phyloP scores from a whole-genome alignment of 2,329 filamentous ascomycete species.

The Orbilia ellipsospora region DNA sequence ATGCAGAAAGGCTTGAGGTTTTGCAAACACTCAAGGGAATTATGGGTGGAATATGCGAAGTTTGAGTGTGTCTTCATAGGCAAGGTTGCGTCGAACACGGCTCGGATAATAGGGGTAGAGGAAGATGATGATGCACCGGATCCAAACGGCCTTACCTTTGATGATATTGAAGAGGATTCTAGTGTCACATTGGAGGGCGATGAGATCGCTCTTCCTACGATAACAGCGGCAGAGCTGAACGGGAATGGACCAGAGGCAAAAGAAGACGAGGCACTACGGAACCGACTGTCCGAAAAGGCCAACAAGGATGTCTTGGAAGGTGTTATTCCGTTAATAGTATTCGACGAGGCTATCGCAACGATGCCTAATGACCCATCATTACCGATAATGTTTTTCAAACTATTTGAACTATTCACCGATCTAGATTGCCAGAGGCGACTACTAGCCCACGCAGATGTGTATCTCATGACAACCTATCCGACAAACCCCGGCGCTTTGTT shows the following conservation, averaged over 20 bases:
- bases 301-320: slow-evolving; percentile 85
- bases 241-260: slow-evolving; percentile 61
- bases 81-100: slow-evolving; percentile 71
- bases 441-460: slow-evolving; percentile 77
- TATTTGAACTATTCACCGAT: slow-evolving; percentile 77
- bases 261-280: slow-evolving; percentile 63
- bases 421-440: slow-evolving; percentile 75
- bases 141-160: slow-evolving; percentile 67
- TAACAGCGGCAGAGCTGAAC: slow-evolving; percentile 73
- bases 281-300: slow-evolving; percentile 72
- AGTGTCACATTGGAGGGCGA: slow-evolving; percentile 63
- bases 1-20: slow-evolving; percentile 92
- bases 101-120: slow-evolving; percentile 59
- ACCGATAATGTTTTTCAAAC: slow-evolving; percentile 80
- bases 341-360: slow-evolving; percentile 84
- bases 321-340: slow-evolving; percentile 93
- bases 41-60: slow-evolving; percentile 92
- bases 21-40: slow-evolving; percentile 76
- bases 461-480: slow-evolving; percentile 71
- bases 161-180: slow-evolving; percentile 62
- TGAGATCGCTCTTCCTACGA: slow-evolving; percentile 66
- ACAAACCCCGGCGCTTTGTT: slow-evolving; percentile 73
- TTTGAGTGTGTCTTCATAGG: slow-evolving; percentile 92
- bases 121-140: slow-evolving; percentile 75
- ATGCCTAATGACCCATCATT: slow-evolving; percentile 74